phyloP scores from a whole-genome alignment of 805 yeast species.

The Candida piceae region DNA sequence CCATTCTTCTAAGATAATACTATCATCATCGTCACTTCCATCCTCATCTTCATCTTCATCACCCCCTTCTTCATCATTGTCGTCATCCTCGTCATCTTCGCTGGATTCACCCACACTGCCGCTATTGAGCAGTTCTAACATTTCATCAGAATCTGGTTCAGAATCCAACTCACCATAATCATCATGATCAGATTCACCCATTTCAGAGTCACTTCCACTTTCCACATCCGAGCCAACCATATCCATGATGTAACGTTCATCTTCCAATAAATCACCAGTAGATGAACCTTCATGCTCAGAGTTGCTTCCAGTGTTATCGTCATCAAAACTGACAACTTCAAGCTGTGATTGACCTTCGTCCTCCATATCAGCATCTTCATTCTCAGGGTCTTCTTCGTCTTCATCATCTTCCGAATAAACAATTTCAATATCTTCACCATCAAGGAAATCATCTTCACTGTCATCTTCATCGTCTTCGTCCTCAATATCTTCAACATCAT shows the following conservation, averaged over 20 bases:
- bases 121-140: constrained; percentile 14
- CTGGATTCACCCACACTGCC: too few relatives aligned
- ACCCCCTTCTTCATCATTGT: constrained; percentile 22
- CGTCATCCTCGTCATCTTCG: constrained; percentile 15
- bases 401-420: constrained; percentile 25
- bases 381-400: constrained; percentile 5
- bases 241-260: constrained; percentile 24
- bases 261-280: constrained; percentile 22
- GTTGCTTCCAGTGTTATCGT: constrained; percentile 4
- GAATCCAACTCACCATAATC: constrained; percentile 15
- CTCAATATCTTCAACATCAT: constrained; percentile 67
- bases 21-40: constrained; percentile 24
- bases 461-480: constrained; percentile 30
- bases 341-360: constrained; percentile 11
- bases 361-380: constrained; percentile 38
- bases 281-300: constrained; percentile 16
- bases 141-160: constrained; percentile 12
- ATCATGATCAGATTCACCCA: constrained; percentile 22
- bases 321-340: constrained; percentile 11
- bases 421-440: constrained; percentile 30
- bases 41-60: constrained; percentile 11
- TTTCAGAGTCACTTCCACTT: constrained; percentile 12
- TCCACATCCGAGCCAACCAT: constrained; percentile 24
- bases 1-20: constrained; percentile 30
- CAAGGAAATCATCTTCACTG: constrained; percentile 27